These are phyloP conservation scores for Tephrocybe rancida DNA, from an alignment of 768 basidiomycete genomes.

Conservation along the genomic window DNA sequence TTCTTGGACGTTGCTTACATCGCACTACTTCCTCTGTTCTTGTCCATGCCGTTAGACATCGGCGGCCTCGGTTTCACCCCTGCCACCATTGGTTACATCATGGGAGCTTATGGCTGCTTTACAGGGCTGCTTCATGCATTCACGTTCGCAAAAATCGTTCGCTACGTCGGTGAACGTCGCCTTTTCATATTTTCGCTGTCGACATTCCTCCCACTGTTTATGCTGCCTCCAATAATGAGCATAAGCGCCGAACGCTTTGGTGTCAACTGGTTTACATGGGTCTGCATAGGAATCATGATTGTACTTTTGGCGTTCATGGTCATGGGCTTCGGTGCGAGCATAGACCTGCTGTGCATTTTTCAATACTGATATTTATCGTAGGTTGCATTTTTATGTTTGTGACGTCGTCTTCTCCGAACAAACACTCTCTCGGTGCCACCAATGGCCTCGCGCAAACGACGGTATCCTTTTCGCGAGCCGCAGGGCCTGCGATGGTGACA, in stretches of 20 bases:
- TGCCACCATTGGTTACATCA: constrained; percentile 63
- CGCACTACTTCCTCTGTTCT: constrained; percentile 67
- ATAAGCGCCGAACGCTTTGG: constrained; percentile 32
- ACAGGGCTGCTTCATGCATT: constrained; percentile 40
- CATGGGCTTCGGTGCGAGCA: constrained; percentile 41
- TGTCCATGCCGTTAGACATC: constrained; percentile 62
- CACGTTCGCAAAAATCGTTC: constrained; percentile 39
- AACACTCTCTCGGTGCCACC: constrained; percentile 49
- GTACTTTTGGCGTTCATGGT: constrained; percentile 36
- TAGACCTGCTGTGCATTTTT: not conserved
- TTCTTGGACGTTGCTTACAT: constrained; percentile 54
- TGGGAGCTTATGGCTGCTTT: constrained; percentile 37
- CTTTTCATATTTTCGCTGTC: constrained; percentile 39
- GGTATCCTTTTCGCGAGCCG: constrained; percentile 45
- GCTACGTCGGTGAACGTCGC: constrained; percentile 38
- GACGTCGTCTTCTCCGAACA: constrained; percentile 51
- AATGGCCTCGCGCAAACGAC: constrained; percentile 52
- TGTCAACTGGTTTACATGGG: constrained; percentile 36
- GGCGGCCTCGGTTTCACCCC: constrained; percentile 72
- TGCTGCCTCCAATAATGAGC: constrained; percentile 46
- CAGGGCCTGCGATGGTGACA: constrained; percentile 50
- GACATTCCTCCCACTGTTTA: constrained; percentile 34
- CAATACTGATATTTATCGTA: constrained; percentile 16
- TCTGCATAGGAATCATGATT: constrained; percentile 28
- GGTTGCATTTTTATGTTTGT: constrained; percentile 54